A percentile compares a stretch with the other conserved stretches of the same genome.
Evolutionary conservation across 2,329 filamentous ascomycete species (phyloP).

Genomic region (Colletotrichum nymphaeae): DNA sequence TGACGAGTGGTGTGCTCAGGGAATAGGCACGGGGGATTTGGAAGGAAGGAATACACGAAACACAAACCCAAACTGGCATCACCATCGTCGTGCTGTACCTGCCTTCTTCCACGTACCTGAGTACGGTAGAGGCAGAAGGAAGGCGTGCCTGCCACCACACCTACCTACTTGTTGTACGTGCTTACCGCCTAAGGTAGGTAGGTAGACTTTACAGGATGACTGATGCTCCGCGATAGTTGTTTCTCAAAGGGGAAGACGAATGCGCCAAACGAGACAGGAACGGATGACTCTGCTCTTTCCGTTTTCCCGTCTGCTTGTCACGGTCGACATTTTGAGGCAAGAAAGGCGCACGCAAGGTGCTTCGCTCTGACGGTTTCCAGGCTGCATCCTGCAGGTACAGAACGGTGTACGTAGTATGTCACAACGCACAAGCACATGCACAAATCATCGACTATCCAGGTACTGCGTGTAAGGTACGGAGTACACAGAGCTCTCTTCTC

Average conservation of each 20-base stretch:
- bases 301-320: background rate
- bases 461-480: background rate
- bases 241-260: background rate
- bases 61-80: background rate
- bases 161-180: no score
- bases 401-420: background rate
- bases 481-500: background rate
- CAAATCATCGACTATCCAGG: no score
- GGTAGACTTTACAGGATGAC: background rate
- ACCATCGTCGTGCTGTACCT: constrained; percentile 1
- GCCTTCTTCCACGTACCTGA: background rate
- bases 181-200: no score
- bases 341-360: background rate
- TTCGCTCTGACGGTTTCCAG: background rate
- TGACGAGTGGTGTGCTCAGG: background rate
- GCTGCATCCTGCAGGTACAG: background rate
- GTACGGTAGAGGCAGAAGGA: background rate
- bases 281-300: background rate
- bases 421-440: no score
- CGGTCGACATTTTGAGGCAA: background rate
- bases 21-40: background rate
- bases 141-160: background rate
- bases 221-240: background rate
- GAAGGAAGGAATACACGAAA: constrained; percentile 10
- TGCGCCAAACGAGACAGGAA: background rate